Conservation (phyloP, 148 eudicot species). For the Limonium bicolor region DNA sequence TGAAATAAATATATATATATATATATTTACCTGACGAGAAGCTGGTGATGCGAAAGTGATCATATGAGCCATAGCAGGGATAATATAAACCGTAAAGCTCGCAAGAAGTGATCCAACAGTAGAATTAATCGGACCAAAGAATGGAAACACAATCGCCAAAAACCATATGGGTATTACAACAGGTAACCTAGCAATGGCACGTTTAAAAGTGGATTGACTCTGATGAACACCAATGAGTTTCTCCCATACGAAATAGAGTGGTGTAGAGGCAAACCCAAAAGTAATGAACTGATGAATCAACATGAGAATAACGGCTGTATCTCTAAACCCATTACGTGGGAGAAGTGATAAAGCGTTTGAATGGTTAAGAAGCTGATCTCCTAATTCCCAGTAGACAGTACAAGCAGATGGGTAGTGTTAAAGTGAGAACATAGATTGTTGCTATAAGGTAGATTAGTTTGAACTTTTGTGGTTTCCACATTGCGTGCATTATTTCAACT, state of each 20-base stretch:
- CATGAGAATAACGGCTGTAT: conserved; percentile 5
- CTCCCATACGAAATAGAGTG: conserved; percentile 7
- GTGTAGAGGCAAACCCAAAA: conserved; percentile 6
- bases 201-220: conserved; percentile 2
- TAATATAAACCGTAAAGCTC: conserved; percentile 9
- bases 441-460: conserved; percentile 4
- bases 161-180: conserved; percentile 7
- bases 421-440: conserved; percentile 1
- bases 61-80: conserved; percentile 8
- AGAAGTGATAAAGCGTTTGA: conserved; percentile 6
- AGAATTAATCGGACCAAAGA: conserved; percentile 8
- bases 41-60: conserved; percentile 5
- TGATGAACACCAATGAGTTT: conserved; percentile 6
- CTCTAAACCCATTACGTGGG: not conserved
- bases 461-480: conserved; percentile 10
- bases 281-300: conserved; percentile 9
- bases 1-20: not conserved
- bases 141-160: conserved; percentile 6
- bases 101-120: conserved; percentile 6
- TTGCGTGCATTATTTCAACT: conserved; percentile 9
- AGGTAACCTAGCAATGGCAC: conserved; percentile 1
- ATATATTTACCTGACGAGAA: conserved; percentile 2
- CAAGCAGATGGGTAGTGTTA: conserved; percentile 5
- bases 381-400: conserved; percentile 7
- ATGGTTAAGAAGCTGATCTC: conserved; percentile 7